phyloP scores from a whole-genome alignment of 768 basidiomycete genomes.

The Chalciporus sphaerocephalus region DNA sequence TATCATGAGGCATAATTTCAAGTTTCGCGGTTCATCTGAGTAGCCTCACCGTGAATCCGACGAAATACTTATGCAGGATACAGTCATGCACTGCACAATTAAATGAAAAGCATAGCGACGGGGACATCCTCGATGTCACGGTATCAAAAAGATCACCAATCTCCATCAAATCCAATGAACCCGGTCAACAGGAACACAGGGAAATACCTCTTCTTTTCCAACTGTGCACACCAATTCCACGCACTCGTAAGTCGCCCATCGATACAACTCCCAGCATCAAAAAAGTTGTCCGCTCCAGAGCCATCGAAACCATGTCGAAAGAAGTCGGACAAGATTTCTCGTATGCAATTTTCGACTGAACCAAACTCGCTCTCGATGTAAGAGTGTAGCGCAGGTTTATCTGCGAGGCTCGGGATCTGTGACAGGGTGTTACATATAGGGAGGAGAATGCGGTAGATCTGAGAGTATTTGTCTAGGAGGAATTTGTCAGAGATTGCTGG shows the following conservation, averaged over 20 bases:
- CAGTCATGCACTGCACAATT: background rate
- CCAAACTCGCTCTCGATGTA: slow-evolving; percentile 85
- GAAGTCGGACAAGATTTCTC: slow-evolving; percentile 77
- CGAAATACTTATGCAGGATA: background rate
- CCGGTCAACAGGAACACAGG: slow-evolving; percentile 73
- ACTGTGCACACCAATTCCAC: slow-evolving; percentile 85
- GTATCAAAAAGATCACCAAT: slow-evolving; percentile 50
- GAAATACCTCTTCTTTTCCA: slow-evolving; percentile 87
- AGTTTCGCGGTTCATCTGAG: background rate
- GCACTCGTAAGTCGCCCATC: slow-evolving; percentile 85
- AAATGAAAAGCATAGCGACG: background rate
- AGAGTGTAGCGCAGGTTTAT: slow-evolving; percentile 65
- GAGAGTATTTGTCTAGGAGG: slow-evolving; percentile 73
- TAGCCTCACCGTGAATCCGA: background rate
- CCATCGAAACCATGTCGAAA: slow-evolving; percentile 88
- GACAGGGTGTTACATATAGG: slow-evolving; percentile 80
- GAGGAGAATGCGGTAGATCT: slow-evolving; percentile 84
- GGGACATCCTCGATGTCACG: background rate
- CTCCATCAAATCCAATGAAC: slow-evolving; percentile 81
- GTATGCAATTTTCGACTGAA: slow-evolving; percentile 59
- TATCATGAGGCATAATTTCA: too few species aligned
- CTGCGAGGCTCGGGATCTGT: slow-evolving; percentile 61
- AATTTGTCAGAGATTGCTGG: background rate
- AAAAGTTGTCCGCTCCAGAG: slow-evolving; percentile 88
- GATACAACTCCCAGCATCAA: slow-evolving; percentile 81